Percentiles rank a stretch among this genome's conserved stretches.
These are phyloP conservation scores for Solanum sejunctum DNA, from an alignment of 257 asterid species.

Conservation along the genomic window DNA sequence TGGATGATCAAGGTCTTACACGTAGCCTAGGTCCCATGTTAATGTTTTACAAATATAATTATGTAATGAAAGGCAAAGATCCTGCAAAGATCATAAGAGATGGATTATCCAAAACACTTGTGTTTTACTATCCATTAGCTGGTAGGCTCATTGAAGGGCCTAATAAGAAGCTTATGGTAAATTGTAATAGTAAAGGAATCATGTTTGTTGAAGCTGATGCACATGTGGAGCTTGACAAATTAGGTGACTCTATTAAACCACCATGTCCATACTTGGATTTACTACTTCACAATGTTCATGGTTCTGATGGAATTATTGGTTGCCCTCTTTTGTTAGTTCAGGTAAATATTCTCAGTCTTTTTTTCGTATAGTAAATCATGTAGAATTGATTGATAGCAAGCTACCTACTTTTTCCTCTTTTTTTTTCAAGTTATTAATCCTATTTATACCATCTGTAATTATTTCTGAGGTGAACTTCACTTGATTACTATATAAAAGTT, in stretches of 20 bases:
- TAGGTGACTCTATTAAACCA: neutral
- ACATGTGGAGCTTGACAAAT: neutral
- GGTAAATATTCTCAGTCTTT: neutral
- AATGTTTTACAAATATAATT: neutral
- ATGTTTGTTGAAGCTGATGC: conserved; percentile 9
- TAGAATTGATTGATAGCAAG: no score
- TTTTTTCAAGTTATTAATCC: no score
- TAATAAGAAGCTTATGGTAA: conserved; percentile 2
- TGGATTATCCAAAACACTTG: neutral
- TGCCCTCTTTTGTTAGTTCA: neutral
- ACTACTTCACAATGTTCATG: neutral
- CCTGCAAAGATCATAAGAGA: neutral
- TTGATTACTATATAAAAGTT: no score
- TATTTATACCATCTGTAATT: no score
- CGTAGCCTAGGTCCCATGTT: neutral
- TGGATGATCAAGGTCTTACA: neutral
- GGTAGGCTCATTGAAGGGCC: conserved; percentile 1
- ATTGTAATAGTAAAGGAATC: conserved; percentile 4
- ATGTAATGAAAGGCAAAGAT: neutral
- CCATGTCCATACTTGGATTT: neutral
- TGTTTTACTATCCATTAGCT: conserved; percentile 4
- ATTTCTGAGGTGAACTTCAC: no score
- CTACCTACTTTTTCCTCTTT: no score
- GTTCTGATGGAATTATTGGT: neutral
- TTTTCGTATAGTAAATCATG: no score